phyloP scores from a whole-genome alignment of 2,329 filamentous ascomycete genomes.

The Ophiostoma piceae region DNA sequence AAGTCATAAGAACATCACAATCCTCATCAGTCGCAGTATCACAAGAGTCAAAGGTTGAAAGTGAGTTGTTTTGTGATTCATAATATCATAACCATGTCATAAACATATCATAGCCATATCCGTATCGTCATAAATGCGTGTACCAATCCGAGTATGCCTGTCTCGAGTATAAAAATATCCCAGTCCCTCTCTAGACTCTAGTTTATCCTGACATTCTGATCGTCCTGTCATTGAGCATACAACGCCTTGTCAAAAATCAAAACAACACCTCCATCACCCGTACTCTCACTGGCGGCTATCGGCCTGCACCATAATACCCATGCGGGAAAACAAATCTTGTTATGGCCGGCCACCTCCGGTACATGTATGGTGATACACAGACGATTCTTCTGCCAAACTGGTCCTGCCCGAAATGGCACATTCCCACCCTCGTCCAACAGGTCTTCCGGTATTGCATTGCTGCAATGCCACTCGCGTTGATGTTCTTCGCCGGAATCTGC shows the following conservation, averaged over 20 bases:
- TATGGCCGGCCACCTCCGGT: background rate
- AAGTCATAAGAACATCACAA: too few relatives aligned
- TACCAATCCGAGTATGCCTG: background rate
- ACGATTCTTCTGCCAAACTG: background rate
- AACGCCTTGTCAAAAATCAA: background rate
- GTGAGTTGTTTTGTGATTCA: background rate
- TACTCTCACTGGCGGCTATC: background rate
- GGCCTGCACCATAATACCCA: background rate
- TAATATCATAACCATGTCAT: background rate
- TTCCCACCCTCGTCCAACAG: background rate
- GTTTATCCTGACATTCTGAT: background rate
- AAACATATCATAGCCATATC: background rate
- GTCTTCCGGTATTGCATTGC: background rate
- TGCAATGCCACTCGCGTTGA: background rate
- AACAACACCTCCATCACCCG: background rate
- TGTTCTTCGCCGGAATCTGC: background rate
- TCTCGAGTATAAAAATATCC: background rate
- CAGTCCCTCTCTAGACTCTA: background rate
- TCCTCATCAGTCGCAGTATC: too few relatives aligned
- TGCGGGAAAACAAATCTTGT: background rate
- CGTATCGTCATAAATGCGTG: background rate
- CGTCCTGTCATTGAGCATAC: background rate
- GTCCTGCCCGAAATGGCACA: background rate
- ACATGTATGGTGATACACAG: background rate
- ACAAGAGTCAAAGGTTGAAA: background rate